phyloP scores from a whole-genome alignment of 257 asterid genomes.

The Penstemon davidsonii region DNA sequence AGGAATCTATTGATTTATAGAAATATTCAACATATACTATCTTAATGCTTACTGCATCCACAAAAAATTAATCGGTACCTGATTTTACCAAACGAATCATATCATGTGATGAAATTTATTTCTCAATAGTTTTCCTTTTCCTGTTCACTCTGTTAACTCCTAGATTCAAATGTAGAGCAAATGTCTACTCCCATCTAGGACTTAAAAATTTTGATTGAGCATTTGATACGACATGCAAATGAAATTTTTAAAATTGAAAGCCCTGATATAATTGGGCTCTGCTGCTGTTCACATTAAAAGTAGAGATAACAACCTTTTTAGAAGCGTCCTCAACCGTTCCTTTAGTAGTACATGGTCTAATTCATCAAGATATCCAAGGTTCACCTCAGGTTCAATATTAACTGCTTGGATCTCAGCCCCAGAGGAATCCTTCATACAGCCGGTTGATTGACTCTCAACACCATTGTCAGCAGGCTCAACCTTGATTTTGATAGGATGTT shows the following conservation, averaged over 20 bases:
- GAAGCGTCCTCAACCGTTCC: slow-evolving; percentile 58
- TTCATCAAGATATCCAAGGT: slow-evolving; percentile 44
- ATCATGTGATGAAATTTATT: slow-evolving; percentile 2
- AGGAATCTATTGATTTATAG: background rate
- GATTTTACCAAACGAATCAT: background rate
- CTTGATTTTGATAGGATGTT: slow-evolving; percentile 30
- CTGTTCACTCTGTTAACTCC: background rate
- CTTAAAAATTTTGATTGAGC: slow-evolving; percentile 17
- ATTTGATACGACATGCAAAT: slow-evolving; percentile 10
- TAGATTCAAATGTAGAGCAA: background rate
- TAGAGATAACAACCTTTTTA: slow-evolving; percentile 48
- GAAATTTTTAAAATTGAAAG: background rate
- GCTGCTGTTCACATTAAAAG: background rate
- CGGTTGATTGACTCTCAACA: slow-evolving; percentile 28
- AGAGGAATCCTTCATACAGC: slow-evolving; percentile 18
- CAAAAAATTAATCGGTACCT: background rate
- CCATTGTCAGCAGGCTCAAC: slow-evolving; percentile 33
- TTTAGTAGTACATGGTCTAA: slow-evolving; percentile 58
- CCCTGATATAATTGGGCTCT: slow-evolving; percentile 15
- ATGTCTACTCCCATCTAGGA: background rate
- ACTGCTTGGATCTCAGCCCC: slow-evolving; percentile 29
- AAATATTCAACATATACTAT: background rate
- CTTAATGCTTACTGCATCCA: background rate
- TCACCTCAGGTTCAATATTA: slow-evolving; percentile 36
- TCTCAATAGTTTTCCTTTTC: slow-evolving; percentile 4